A percentile compares a stretch with the other conserved stretches of the same genome.
phyloP scores from a whole-genome alignment of 306 rosid species.

The Glycyrrhiza uralensis region DNA sequence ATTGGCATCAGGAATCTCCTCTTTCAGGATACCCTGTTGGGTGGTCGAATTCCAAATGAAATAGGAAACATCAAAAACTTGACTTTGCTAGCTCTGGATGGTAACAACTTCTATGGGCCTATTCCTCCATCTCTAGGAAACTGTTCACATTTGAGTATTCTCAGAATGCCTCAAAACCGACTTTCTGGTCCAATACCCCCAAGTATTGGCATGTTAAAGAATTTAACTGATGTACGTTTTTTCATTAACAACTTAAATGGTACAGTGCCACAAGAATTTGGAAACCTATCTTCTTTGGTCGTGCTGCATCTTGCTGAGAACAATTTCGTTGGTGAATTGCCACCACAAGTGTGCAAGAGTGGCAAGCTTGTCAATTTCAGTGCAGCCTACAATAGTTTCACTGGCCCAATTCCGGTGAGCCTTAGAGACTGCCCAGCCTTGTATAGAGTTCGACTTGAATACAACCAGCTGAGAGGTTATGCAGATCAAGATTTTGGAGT shows the following conservation, averaged over 20 bases:
- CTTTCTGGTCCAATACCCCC: slow-evolving; percentile 46
- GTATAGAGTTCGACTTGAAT: slow-evolving; percentile 45
- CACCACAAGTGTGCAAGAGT: slow-evolving; percentile 48
- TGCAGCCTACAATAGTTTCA: slow-evolving; percentile 45
- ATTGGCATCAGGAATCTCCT: slow-evolving; percentile 37
- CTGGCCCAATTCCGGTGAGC: slow-evolving; percentile 48
- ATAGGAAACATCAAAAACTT: slow-evolving; percentile 48
- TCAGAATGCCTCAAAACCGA: slow-evolving; percentile 35
- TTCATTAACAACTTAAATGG: slow-evolving; percentile 38
- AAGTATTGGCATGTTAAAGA: slow-evolving; percentile 38
- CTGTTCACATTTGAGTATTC: slow-evolving; percentile 36
- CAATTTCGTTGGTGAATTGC: slow-evolving; percentile 50
- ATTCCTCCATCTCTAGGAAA: slow-evolving; percentile 52
- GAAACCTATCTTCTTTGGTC: slow-evolving; percentile 46
- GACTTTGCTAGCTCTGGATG: slow-evolving; percentile 40
- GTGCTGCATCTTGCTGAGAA: slow-evolving; percentile 53
- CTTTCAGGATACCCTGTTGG: slow-evolving; percentile 38
- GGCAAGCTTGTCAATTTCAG: slow-evolving; percentile 49
- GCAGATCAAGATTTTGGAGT: slow-evolving; percentile 50
- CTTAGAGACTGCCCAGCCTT: slow-evolving; percentile 42
- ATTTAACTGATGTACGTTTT: slow-evolving; percentile 37
- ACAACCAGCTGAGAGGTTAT: slow-evolving; percentile 40
- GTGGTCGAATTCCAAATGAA: slow-evolving; percentile 47
- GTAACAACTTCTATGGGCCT: slow-evolving; percentile 38
- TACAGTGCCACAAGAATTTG: slow-evolving; percentile 41